phyloP scores from a whole-genome alignment of 129 eudicot species.

The Daucus carota region DNA sequence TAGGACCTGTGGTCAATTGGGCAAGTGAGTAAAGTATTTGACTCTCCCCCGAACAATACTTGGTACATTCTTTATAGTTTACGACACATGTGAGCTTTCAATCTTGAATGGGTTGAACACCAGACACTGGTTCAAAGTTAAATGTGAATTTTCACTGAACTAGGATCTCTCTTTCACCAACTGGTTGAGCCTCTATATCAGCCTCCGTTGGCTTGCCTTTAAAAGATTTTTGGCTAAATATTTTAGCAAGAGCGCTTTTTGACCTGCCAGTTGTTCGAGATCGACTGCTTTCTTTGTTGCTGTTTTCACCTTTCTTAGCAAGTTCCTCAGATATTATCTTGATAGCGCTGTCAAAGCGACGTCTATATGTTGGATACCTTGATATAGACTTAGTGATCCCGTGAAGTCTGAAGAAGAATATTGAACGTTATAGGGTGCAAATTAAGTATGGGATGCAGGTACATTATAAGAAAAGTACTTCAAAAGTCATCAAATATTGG shows the following conservation, averaged over 20 bases:
- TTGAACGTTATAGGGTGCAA: background rate
- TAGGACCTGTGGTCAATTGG: background rate
- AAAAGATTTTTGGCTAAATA: slow-evolving; percentile 60
- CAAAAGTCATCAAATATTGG: background rate
- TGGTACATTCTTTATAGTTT: background rate
- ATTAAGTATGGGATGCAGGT: background rate
- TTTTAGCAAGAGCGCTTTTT: slow-evolving; percentile 30
- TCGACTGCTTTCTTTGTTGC: slow-evolving; percentile 8
- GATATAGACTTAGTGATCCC: slow-evolving; percentile 89
- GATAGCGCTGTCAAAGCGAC: slow-evolving; percentile 66
- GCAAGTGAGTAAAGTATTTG: background rate
- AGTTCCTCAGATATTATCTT: slow-evolving; percentile 58
- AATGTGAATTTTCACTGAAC: slow-evolving; percentile 21
- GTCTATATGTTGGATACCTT: slow-evolving; percentile 79
- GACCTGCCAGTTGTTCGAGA: slow-evolving; percentile 26
- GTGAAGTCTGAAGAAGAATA: slow-evolving; percentile 40
- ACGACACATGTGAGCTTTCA: background rate
- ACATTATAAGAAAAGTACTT: background rate
- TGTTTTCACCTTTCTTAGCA: slow-evolving; percentile 36
- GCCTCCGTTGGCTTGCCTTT: slow-evolving; percentile 33
- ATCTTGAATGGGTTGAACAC: background rate
- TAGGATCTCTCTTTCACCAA: slow-evolving; percentile 38
- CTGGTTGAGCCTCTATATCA: slow-evolving; percentile 40
- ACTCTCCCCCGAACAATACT: background rate
- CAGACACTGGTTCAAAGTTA: background rate